Base-by-base conservation (phyloP, 2,329 filamentous ascomycete species). In the Trichoderma atrobrunneum region DNA sequence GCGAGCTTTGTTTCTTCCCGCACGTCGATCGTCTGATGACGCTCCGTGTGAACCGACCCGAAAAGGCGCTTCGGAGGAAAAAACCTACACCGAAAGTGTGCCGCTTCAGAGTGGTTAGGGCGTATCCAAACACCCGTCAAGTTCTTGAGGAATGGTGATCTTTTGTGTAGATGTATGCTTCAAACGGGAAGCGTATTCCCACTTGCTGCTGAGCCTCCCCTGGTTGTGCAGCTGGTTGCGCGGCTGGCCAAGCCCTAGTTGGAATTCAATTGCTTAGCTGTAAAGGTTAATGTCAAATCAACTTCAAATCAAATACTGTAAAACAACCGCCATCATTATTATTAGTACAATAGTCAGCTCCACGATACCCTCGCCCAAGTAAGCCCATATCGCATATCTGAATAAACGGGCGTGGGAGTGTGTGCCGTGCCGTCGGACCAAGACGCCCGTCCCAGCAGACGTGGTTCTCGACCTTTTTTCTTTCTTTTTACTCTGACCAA, bases 401-500 rank as follows among this genome's bases (percentile, higher is more conserved):
- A 51, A 70, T 62, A 70, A 36, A 36, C n/a, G 14, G 12, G 24
- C 18, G 43, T 65, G 65, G 39, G 36, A 48, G 65, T 43, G 65
- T 51, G 36, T 51, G 36, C 66, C 65, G 36, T 18, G 36, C 36
- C 66, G 66, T 69, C 66, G 66, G 54, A 69, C 63, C 63, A 59
- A 68, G n/a, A 61, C 36, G 56, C 56, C 56, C 66, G 36, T 32
- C 26, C n/a, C 26, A 60, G 51, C 43, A 60, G 28, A 11, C 28
- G 21, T 21, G 62, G 32, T 39, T 34, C 28, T 56, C 43, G 63
- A 54, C 63, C 43, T n/a, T 18, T 63, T 43, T 39, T 43, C 39
- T 43, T 28, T 63, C 48, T 51, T 28, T 28, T 7, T 24, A 12
- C 48, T 61, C 57, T 70, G 36, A 63, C 67, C 28, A 70, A 56